Evolutionary conservation across 495 filamentous ascomycete genomes (phyloP), one percentile per base, ranked within the genome.

Genomic region (Trichodelitschia bisporula): DNA sequence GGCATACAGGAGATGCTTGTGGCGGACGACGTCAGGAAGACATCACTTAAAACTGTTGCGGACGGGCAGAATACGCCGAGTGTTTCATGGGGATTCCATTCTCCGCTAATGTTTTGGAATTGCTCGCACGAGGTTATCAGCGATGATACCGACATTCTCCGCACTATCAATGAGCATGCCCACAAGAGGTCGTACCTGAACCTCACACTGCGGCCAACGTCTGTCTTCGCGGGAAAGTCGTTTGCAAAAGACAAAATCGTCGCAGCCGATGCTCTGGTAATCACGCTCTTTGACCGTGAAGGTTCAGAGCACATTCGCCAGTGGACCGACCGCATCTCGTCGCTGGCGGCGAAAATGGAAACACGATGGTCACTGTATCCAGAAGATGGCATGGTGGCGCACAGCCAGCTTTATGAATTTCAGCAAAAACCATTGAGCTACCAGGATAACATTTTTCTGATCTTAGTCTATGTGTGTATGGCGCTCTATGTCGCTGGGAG

Each of bases 61-160:
- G 15, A 3, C 13, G 12, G 11, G 21, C 1, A 35, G 40, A 10
- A 36, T 33, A 3, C 27, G 43, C 16, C 10, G 11, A 15, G 11
- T 14, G 4, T 33, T 9, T 36, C 33, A 0, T 55, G 51, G 51
- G 49, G 47, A 36, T 72, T 70, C 38, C 72, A 79, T 40, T 77
- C 73, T 8, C 72, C 73, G 15, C 48, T 79, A 15, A 62, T 75
- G 46, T 77, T 76, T 41, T 79, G 73, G 73, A 63, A 64, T 24
- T 71, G 67, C 38, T 72, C 66, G 10, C 39, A 51, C 13, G 45
- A 55, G 1, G 51, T 51, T 4, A 61, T 79, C 32, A 42, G 54
- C 16, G 42, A 43, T 19, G 73, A 79, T 40, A 12, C 38, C 3
- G 57, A 76, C 43, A 55, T 76, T 19, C 45, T 75, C 5, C 44